phyloP scores from a whole-genome alignment of 2,329 filamentous ascomycete genomes.

The Sarocladiaceae sp. region DNA sequence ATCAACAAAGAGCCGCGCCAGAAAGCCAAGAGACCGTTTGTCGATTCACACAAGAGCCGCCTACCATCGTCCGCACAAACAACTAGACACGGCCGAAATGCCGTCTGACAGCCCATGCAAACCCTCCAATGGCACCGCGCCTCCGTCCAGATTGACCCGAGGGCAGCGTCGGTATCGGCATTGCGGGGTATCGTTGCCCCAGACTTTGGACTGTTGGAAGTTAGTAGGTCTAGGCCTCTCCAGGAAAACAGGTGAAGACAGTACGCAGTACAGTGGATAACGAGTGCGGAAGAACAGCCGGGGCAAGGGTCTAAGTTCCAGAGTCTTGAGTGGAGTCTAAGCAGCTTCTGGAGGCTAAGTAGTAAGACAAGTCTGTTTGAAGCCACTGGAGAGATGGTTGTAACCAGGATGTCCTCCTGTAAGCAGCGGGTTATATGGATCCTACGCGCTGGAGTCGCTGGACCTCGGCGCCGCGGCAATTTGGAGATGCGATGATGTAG shows the following conservation, averaged over 20 bases:
- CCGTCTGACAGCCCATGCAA: neutral
- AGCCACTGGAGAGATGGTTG: too few relatives aligned
- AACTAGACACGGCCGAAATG: neutral
- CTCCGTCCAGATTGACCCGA: constrained; percentile 4
- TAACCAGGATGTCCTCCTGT: too few relatives aligned
- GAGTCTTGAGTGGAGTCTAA: neutral
- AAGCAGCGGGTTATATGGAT: too few relatives aligned
- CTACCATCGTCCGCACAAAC: constrained; percentile 4
- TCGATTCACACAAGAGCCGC: neutral
- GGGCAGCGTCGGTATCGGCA: constrained; percentile 6
- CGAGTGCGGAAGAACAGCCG: neutral
- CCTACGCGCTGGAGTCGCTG: neutral
- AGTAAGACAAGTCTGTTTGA: too few relatives aligned
- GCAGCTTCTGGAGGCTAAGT: too few relatives aligned
- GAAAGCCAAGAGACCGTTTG: constrained; percentile 1
- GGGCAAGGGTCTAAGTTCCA: neutral
- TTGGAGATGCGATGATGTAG: neutral
- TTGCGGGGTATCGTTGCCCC: constrained; percentile 4
- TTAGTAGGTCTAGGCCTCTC: neutral
- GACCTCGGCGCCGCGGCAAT: constrained; percentile 5
- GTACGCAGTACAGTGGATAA: too few relatives aligned
- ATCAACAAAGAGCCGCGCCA: constrained; percentile 2
- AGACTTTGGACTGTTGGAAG: neutral
- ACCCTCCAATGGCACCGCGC: neutral
- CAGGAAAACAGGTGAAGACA: neutral